Evolutionary conservation across 495 filamentous ascomycete species (phyloP).

Genomic region (Parathielavia hyrcaniae): DNA sequence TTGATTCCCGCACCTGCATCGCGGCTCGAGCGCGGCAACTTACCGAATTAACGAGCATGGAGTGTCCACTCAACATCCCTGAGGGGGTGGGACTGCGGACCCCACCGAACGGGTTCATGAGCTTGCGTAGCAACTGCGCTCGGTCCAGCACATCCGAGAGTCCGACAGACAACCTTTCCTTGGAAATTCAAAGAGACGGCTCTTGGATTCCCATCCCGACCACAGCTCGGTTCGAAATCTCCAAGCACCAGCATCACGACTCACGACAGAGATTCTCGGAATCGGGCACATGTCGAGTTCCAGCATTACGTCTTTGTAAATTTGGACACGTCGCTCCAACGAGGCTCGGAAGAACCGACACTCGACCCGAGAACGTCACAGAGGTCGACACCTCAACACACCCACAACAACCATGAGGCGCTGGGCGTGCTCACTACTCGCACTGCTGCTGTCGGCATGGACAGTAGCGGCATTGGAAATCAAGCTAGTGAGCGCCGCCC

Average conservation of each 20-base stretch:
- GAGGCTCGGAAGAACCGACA: background rate
- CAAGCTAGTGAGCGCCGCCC: slow-evolving; percentile 37
- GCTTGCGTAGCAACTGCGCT: slow-evolving; percentile 17
- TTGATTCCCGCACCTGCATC: background rate
- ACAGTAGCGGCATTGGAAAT: slow-evolving; percentile 60
- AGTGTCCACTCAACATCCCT: background rate
- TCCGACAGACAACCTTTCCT: background rate
- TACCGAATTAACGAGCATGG: background rate
- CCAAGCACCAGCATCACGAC: background rate
- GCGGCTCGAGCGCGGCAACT: background rate
- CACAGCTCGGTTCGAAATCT: background rate
- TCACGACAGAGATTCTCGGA: background rate
- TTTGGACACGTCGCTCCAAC: slow-evolving; percentile 8
- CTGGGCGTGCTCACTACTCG: slow-evolving; percentile 33
- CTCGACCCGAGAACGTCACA: background rate
- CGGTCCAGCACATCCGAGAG: background rate
- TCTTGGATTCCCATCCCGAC: background rate
- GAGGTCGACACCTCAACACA: background rate
- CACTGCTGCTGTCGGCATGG: slow-evolving; percentile 48
- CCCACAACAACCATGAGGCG: slow-evolving; percentile 36
- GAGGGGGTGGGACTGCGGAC: background rate
- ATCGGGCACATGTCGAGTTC: slow-evolving; percentile 4
- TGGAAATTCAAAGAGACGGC: background rate
- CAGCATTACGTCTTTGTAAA: background rate
- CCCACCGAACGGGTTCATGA: background rate